Conservation (phyloP, 2,329 filamentous ascomycete species). For the Sclerotinia minor region DNA sequence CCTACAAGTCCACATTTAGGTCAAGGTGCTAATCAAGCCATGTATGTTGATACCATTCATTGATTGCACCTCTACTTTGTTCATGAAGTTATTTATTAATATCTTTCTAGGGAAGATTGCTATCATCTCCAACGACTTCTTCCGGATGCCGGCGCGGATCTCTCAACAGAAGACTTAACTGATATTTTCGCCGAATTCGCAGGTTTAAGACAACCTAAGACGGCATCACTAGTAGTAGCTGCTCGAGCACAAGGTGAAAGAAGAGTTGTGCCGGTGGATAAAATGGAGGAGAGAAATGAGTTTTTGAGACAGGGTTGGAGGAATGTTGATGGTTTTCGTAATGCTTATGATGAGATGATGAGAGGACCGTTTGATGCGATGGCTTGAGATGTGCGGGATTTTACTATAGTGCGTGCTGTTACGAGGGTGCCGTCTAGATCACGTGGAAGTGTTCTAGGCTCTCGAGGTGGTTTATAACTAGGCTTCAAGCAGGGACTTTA, state of each 20-base stretch:
- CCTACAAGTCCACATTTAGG: slow-evolving; percentile 30
- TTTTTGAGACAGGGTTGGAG: slow-evolving; percentile 15
- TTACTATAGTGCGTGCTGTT: background rate
- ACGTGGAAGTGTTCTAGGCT: too few species aligned
- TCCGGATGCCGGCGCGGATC: background rate
- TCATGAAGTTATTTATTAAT: background rate
- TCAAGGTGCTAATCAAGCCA: slow-evolving; percentile 29
- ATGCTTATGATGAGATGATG: slow-evolving; percentile 4
- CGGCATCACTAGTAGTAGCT: slow-evolving; percentile 11
- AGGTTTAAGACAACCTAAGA: slow-evolving; percentile 21
- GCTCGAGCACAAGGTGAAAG: slow-evolving; percentile 25
- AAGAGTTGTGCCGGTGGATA: slow-evolving; percentile 16
- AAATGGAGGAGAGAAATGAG: slow-evolving; percentile 18
- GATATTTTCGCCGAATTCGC: slow-evolving; percentile 17
- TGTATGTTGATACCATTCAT: background rate
- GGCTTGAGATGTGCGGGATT: background rate
- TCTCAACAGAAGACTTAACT: background rate
- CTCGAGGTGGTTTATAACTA: too few species aligned
- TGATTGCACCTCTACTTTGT: background rate
- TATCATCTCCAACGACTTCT: slow-evolving; percentile 9
- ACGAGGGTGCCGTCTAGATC: too few species aligned
- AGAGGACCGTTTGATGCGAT: slow-evolving; percentile 8
- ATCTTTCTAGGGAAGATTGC: slow-evolving; percentile 9
- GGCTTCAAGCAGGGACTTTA: too few species aligned
- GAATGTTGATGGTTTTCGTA: background rate